Conservation (phyloP, 345 rosid genomes). For the Rhodamnia argentea region DNA sequence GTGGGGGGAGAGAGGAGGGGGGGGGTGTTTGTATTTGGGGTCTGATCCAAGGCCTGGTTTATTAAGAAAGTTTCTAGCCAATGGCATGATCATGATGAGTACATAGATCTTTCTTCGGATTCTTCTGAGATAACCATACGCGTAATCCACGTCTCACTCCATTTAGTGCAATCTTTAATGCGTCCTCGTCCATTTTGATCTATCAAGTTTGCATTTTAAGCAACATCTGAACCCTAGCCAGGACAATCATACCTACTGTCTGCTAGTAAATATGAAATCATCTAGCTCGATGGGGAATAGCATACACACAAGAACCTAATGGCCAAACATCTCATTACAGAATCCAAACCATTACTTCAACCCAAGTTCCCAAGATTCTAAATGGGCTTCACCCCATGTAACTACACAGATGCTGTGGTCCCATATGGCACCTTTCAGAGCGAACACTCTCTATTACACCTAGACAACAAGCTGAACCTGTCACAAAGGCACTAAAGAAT, state of each 20-base stretch:
- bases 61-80: neutral
- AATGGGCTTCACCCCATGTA: neutral
- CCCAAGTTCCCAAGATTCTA: neutral
- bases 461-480: neutral
- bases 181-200: neutral
- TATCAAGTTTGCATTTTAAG: neutral
- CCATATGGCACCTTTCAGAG: too few species aligned
- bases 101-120: neutral
- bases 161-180: neutral
- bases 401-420: too few species aligned
- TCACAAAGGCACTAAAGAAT: neutral
- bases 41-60: neutral
- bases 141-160: neutral
- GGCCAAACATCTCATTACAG: neutral
- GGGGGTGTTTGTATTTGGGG: neutral
- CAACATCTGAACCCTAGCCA: neutral
- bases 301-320: neutral
- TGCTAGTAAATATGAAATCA: neutral
- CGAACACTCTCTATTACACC: neutral
- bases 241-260: neutral
- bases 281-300: neutral
- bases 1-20: neutral
- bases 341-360: neutral
- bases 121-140: neutral
- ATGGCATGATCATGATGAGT: neutral